Base-by-base conservation (phyloP, 2,329 filamentous ascomycete genomes). In the Talaromyces sp. region DNA sequence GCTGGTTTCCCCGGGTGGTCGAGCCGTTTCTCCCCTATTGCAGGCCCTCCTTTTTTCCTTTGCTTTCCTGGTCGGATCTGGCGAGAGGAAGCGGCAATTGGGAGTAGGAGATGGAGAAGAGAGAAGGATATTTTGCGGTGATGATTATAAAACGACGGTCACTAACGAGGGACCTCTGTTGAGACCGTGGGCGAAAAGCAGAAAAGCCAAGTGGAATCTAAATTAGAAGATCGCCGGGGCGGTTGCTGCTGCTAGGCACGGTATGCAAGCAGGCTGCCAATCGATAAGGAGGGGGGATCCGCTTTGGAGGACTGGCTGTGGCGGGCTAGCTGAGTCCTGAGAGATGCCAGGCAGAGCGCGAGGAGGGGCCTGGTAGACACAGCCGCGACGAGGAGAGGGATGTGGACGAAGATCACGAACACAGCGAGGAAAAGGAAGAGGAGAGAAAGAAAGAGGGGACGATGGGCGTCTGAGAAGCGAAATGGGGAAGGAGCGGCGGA, bases 141-240 rank as follows among this genome's bases (percentile, higher is more conserved):
- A 53, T 17, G 13, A 53, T 30, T 53, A 53, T 28, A n/a, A 30
- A 53, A 30, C 17, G 7, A 22, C 49, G 27, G 28, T 17, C 49
- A 53, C 44, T 15, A 5, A 11, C 19, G 25, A 22, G 22, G 44
- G 10, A 8, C 49, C 49, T 27, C 27, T 53, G 49, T 30, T 30
- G 49, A 30, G 49, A 22, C 44, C 19, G 36, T 27, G 49, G 28
- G 49, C 22, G 22, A 30, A 52, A 53, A 30, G 13, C 27, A 53
- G 42, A 22, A 22, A 44, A 44, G 42, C 17, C 49, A 28, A 52
- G 49, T 52, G 49, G 49, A 52, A 52, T 52, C 49, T 28, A 25
- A 52, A 44, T 52, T 52, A 25, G 25, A 53, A 53, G 49, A 53
- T 53, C 49, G 49, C 49, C 49, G 49, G 49, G 49, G 49, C 49